Evolutionary conservation across 495 filamentous ascomycete species (phyloP).

Genomic region (Xylaria palmicola): DNA sequence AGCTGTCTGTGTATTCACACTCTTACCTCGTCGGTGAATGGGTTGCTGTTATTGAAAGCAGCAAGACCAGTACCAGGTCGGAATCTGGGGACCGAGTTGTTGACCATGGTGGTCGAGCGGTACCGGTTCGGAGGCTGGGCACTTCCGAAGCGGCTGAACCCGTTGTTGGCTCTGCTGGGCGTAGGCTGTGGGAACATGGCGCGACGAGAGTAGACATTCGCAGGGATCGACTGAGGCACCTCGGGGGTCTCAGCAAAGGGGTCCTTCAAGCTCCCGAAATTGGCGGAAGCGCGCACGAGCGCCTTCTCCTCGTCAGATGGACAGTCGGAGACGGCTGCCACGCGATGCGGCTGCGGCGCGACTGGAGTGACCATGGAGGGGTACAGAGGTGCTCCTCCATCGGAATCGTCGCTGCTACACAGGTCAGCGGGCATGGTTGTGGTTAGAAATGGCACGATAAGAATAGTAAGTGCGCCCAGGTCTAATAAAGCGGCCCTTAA

Average conservation of each 20-base stretch:
- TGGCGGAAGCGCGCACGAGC: conserved; percentile 12
- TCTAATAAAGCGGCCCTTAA: not conserved
- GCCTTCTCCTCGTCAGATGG: conserved; percentile 14
- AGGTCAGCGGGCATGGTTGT: not conserved
- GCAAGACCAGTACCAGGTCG: not conserved
- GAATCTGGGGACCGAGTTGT: conserved; percentile 1
- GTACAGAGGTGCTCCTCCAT: conserved; percentile 6
- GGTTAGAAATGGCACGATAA: not conserved
- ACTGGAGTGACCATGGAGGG: not conserved
- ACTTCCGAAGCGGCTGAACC: conserved; percentile 5
- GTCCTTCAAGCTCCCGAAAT: conserved; percentile 16
- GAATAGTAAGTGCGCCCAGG: not conserved
- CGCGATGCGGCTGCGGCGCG: not conserved
- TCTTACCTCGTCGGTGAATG: conserved; percentile 1
- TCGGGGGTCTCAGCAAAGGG: conserved; percentile 15
- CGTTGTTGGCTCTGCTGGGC: not conserved
- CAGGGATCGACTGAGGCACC: conserved; percentile 4
- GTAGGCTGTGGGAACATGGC: conserved; percentile 12
- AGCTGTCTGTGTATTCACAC: not conserved
- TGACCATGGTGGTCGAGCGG: not conserved
- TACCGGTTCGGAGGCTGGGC: not conserved
- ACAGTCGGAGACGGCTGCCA: not conserved
- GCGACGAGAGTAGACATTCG: not conserved
- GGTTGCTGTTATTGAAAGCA: conserved; percentile 4
- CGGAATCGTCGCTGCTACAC: conserved; percentile 5